phyloP scores from a whole-genome alignment of 2,329 filamentous ascomycete species.

The Graphilbum ipis-grandicollis region DNA sequence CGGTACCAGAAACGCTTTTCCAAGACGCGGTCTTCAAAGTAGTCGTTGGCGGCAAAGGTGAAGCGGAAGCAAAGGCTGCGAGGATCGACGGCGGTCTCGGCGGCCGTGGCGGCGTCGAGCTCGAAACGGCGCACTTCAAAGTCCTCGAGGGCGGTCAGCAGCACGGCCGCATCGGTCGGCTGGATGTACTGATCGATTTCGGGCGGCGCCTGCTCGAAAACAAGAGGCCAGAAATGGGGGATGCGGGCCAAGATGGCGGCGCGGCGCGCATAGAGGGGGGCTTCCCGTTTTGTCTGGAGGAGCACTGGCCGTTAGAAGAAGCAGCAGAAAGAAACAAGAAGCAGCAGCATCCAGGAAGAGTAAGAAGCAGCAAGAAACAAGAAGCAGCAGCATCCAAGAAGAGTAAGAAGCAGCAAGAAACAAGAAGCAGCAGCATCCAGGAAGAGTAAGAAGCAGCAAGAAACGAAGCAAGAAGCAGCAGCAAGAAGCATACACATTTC shows the following conservation, averaged over 20 bases:
- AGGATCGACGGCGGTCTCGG: constrained; percentile 44
- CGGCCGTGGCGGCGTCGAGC: constrained; percentile 36
- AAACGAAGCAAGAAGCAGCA: background rate
- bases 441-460: background rate
- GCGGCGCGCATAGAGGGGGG: constrained; percentile 62
- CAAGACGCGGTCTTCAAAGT: constrained; percentile 60
- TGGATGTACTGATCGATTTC: constrained; percentile 83
- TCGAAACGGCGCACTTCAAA: constrained; percentile 70
- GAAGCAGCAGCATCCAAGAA: background rate
- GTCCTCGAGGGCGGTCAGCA: constrained; percentile 49
- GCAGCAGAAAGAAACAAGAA: background rate
- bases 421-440: too few species aligned
- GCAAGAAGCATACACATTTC: constrained; percentile 60
- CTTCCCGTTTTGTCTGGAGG: constrained; percentile 47
- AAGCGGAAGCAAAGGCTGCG: constrained; percentile 64
- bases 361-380: background rate
- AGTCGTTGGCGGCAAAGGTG: constrained; percentile 65
- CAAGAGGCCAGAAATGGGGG: constrained; percentile 85
- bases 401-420: constrained; percentile 1
- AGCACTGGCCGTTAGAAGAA: constrained; percentile 3
- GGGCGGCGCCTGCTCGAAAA: constrained; percentile 69
- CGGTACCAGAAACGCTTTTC: constrained; percentile 91
- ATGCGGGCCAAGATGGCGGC: constrained; percentile 53
- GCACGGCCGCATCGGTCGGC: constrained; percentile 57
- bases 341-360: too few species aligned